A percentile compares a stretch with the other conserved stretches of the same genome.
phyloP scores from a whole-genome alignment of 2,329 filamentous ascomycete species.

The Truncatella angustata region DNA sequence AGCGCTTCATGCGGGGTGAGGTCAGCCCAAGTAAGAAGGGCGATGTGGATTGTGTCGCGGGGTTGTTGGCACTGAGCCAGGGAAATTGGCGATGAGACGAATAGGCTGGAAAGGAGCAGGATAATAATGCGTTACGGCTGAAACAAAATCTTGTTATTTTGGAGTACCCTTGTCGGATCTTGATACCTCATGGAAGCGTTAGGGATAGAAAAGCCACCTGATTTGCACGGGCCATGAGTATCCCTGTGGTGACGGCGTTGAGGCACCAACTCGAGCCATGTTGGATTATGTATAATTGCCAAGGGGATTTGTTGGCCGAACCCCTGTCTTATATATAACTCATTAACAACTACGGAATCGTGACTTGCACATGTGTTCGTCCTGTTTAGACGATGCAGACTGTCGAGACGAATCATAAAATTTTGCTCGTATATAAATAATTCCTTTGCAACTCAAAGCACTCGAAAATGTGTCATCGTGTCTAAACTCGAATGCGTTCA shows the following conservation, averaged over 20 bases:
- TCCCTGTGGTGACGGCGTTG: background rate
- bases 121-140: background rate
- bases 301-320: background rate
- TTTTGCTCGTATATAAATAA: no score
- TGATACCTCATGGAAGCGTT: background rate
- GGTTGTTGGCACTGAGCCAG: conserved; percentile 83
- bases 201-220: background rate
- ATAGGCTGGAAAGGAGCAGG: background rate
- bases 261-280: no score
- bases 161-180: background rate
- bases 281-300: background rate
- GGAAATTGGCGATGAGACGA: conserved; percentile 78
- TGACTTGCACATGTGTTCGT: no score
- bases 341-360: background rate
- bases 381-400: no score
- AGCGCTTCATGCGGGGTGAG: conserved; percentile 68
- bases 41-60: conserved; percentile 86
- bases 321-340: background rate
- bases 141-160: background rate
- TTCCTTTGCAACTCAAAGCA: no score
- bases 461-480: no score
- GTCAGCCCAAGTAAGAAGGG: conserved; percentile 70
- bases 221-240: no score
- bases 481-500: no score
- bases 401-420: no score